These are phyloP conservation scores for Alternaria metachromatica DNA, from an alignment of 2,329 filamentous ascomycete species.

Conservation along the genomic window DNA sequence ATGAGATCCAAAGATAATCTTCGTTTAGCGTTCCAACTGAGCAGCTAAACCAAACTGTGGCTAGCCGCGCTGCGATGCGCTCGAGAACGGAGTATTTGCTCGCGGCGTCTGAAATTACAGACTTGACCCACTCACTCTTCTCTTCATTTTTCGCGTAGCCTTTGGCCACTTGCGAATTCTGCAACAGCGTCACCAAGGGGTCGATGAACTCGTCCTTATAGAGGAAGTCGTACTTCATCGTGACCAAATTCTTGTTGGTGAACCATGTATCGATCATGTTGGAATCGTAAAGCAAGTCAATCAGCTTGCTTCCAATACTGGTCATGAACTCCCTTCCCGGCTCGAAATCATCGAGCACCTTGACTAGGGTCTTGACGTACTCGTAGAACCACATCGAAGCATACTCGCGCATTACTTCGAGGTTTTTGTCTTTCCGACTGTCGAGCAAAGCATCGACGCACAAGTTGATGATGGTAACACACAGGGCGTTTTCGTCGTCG, in stretches of 20 bases:
- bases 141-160: constrained; percentile 9
- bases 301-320: background rate
- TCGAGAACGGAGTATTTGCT: constrained; percentile 8
- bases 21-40: background rate
- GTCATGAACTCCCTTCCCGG: background rate
- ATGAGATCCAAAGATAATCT: background rate
- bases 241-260: background rate
- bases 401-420: background rate
- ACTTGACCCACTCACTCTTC: constrained; percentile 11
- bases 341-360: background rate
- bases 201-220: too few relatives aligned
- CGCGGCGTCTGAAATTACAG: background rate
- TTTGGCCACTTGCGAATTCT: constrained; percentile 15
- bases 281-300: background rate
- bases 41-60: constrained; percentile 3
- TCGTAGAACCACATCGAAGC: background rate
- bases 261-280: constrained; percentile 1
- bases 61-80: background rate
- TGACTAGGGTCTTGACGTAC: background rate
- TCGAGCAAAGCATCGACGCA: background rate
- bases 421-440: background rate
- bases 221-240: background rate
- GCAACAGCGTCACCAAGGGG: background rate
- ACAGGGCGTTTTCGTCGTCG: background rate
- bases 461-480: background rate